A percentile compares a stretch with the other conserved stretches of the same genome.
Evolutionary conservation across 1,284 basidiomycete species (phyloP).

Genomic region (Crucibulum parvulum): DNA sequence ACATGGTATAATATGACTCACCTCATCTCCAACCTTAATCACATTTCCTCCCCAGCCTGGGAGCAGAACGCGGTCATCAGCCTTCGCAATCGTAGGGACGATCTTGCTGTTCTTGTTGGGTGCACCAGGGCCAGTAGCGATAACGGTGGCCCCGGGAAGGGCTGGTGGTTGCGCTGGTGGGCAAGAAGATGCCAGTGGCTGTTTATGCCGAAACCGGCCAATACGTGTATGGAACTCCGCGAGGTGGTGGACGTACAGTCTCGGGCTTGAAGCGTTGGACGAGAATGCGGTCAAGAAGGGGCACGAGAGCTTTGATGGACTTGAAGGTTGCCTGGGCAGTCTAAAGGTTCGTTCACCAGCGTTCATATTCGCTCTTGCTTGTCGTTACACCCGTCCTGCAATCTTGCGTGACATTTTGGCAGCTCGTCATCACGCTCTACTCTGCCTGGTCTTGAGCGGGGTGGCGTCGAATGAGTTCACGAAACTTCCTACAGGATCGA

Average conservation of each 20-base stretch:
- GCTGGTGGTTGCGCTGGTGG: slow-evolving; percentile 81
- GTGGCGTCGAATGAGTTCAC: too few species aligned
- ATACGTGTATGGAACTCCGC: neutral
- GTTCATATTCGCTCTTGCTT: too few species aligned
- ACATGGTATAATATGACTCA: slow-evolving; percentile 46
- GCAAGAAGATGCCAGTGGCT: slow-evolving; percentile 92
- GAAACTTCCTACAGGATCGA: too few species aligned
- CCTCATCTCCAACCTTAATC: slow-evolving; percentile 98
- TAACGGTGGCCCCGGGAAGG: slow-evolving; percentile 98
- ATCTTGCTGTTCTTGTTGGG: slow-evolving; percentile 86
- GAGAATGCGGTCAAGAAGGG: slow-evolving; percentile 95
- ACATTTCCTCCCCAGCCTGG: slow-evolving; percentile 96
- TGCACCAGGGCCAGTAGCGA: slow-evolving; percentile 94
- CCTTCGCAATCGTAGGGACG: slow-evolving; percentile 82
- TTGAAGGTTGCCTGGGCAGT: slow-evolving; percentile 89
- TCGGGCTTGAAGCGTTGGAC: slow-evolving; percentile 98
- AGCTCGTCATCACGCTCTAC: too few species aligned
- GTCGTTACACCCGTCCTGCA: too few species aligned
- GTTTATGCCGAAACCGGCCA: slow-evolving; percentile 71
- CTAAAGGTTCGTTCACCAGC: slow-evolving; percentile 31
- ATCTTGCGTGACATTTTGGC: too few species aligned
- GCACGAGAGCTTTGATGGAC: slow-evolving; percentile 91
- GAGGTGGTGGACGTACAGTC: slow-evolving; percentile 61
- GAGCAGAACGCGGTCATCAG: slow-evolving; percentile 92
- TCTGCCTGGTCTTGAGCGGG: too few species aligned